phyloP scores from a whole-genome alignment of 495 filamentous ascomycete genomes.

The Aspergillus sclerotioniger region DNA sequence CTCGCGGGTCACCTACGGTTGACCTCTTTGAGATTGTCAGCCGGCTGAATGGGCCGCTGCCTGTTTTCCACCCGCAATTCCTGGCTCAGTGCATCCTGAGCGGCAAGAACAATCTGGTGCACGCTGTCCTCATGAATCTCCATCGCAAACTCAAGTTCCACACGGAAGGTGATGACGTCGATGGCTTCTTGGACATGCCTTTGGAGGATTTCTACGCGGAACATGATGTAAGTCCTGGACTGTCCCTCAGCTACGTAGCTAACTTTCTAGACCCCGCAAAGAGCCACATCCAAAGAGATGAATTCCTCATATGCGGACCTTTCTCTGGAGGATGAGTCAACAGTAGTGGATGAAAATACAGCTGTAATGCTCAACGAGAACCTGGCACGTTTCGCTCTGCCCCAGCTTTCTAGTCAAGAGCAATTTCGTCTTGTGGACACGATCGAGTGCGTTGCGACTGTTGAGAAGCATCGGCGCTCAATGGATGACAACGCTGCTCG shows the following conservation, averaged over 20 bases:
- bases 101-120: conserved; percentile 72
- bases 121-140: conserved; percentile 71
- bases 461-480: conserved; percentile 84
- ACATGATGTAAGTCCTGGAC: conserved; percentile 37
- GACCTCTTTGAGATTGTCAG: conserved; percentile 81
- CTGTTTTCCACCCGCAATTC: conserved; percentile 92
- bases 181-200: conserved; percentile 73
- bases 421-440: conserved; percentile 87
- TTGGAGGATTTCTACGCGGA: conserved; percentile 68
- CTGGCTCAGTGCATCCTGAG: conserved; percentile 83
- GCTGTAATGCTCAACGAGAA: conserved; percentile 73
- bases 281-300: conserved; percentile 48
- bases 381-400: conserved; percentile 70
- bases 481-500: conserved; percentile 92
- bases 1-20: conserved; percentile 43
- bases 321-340: conserved; percentile 57
- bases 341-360: conserved; percentile 68
- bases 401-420: conserved; percentile 81
- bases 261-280: conserved; percentile 36
- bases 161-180: conserved; percentile 76
- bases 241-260: conserved; percentile 13
- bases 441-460: conserved; percentile 81
- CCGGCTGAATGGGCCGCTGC: conserved; percentile 80
- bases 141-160: conserved; percentile 78
- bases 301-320: conserved; percentile 55